phyloP scores from a whole-genome alignment of 495 filamentous ascomycete species.

The Sordaria brevicollis region DNA sequence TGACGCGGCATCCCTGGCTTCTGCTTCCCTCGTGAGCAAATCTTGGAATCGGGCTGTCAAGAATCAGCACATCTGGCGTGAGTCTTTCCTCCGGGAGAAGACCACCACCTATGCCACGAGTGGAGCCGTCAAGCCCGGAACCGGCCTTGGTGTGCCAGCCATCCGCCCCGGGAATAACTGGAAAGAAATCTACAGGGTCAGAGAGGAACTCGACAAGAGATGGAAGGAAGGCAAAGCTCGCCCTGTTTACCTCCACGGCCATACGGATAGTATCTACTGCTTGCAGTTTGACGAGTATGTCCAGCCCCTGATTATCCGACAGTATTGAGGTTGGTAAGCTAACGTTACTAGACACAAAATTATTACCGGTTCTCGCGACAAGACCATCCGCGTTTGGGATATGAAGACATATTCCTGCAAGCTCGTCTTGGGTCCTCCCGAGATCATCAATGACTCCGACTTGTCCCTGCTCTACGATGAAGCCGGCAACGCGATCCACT shows the following conservation, averaged over 20 bases:
- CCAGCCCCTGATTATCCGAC: background rate
- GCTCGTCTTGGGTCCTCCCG: slow-evolving; percentile 61
- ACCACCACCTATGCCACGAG: slow-evolving; percentile 43
- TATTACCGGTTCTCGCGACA: slow-evolving; percentile 90
- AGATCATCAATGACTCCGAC: slow-evolving; percentile 37
- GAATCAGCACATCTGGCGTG: slow-evolving; percentile 65
- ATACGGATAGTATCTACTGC: slow-evolving; percentile 92
- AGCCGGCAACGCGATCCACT: slow-evolving; percentile 33
- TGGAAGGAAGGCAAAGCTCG: slow-evolving; percentile 72
- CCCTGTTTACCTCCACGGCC: slow-evolving; percentile 81
- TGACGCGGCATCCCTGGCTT: slow-evolving; percentile 52
- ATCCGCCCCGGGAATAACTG: slow-evolving; percentile 53
- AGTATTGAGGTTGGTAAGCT: no score
- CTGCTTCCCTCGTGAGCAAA: slow-evolving; percentile 50
- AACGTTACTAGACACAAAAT: slow-evolving; percentile 54
- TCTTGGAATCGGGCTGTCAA: slow-evolving; percentile 52
- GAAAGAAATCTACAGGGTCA: slow-evolving; percentile 74
- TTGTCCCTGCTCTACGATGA: slow-evolving; percentile 31
- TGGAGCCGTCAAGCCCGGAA: slow-evolving; percentile 30
- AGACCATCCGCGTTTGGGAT: slow-evolving; percentile 92
- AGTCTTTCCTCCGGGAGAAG: slow-evolving; percentile 62
- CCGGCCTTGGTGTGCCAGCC: slow-evolving; percentile 37
- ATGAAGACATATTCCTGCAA: slow-evolving; percentile 73
- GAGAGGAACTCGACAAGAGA: slow-evolving; percentile 59
- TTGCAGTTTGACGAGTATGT: slow-evolving; percentile 92